Percentiles rank a stretch among this genome's conserved stretches.
Evolutionary conservation across 345 rosid genomes (phyloP).

Genomic region (Linum tenue): DNA sequence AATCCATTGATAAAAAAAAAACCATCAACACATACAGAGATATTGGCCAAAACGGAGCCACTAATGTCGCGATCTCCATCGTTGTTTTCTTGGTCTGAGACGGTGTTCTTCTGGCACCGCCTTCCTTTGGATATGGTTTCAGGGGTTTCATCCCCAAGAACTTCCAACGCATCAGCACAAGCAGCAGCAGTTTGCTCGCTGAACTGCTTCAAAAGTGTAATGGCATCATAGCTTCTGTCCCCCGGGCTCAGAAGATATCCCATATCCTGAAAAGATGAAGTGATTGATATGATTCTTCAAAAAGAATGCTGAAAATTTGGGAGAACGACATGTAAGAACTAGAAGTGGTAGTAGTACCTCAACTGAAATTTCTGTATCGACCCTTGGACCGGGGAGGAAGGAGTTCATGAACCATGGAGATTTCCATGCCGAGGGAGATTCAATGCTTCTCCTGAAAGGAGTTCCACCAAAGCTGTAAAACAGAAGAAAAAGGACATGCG

Average conservation of each 20-base stretch:
- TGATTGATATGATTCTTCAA: not conserved
- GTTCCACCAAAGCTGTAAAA: conserved; percentile 70
- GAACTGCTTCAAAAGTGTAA: too few relatives aligned
- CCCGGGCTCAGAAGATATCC: too few relatives aligned
- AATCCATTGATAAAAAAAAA: too few relatives aligned
- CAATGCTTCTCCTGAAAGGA: conserved; percentile 71
- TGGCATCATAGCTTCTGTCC: too few relatives aligned
- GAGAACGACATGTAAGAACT: not conserved
- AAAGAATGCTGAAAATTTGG: not conserved
- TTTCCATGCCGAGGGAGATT: conserved; percentile 98
- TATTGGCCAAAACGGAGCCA: too few relatives aligned
- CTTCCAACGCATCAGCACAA: too few relatives aligned
- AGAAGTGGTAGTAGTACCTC: conserved; percentile 11
- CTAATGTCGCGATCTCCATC: conserved; percentile 15
- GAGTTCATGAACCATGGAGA: conserved; percentile 78
- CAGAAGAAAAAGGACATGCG: not conserved
- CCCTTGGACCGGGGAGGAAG: too few relatives aligned
- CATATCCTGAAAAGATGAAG: too few relatives aligned
- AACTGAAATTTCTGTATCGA: too few relatives aligned
- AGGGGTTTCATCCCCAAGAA: too few relatives aligned
- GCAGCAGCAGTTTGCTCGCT: too few relatives aligned
- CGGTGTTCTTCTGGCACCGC: conserved; percentile 18
- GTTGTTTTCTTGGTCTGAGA: conserved; percentile 37
- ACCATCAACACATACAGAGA: too few relatives aligned
- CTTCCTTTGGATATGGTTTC: conserved; percentile 24